Conservation (phyloP, 176 grass and related monocot genomes). For the Urochloa ruziziensis region DNA sequence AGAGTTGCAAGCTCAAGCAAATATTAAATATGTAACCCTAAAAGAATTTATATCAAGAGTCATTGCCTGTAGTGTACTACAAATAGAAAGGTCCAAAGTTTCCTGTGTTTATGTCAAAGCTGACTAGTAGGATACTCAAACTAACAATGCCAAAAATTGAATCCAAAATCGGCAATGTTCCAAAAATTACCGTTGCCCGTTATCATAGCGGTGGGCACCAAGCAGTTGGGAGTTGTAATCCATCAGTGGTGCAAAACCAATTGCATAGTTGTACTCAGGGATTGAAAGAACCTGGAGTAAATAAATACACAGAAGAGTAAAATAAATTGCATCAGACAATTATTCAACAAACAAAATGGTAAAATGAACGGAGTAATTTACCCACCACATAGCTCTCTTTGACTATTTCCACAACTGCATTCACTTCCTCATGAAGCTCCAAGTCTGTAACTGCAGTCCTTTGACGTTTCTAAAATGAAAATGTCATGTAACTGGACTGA, state of each 20-base stretch:
- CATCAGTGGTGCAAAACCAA: slow-evolving; percentile 69
- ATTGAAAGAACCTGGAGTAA: slow-evolving; percentile 77
- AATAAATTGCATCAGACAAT: neutral
- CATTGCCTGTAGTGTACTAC: neutral
- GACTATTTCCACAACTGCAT: slow-evolving; percentile 78
- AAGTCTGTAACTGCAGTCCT: slow-evolving; percentile 56
- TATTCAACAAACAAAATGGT: neutral
- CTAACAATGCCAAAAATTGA: neutral
- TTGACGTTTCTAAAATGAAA: slow-evolving; percentile 68
- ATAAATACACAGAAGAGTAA: slow-evolving; percentile 18
- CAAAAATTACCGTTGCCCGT: slow-evolving; percentile 64
- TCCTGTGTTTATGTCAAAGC: neutral
- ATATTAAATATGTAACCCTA: neutral
- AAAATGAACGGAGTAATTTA: slow-evolving; percentile 11
- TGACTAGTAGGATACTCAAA: neutral
- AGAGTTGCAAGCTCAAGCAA: neutral
- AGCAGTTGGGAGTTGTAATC: slow-evolving; percentile 92
- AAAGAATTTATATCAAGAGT: neutral
- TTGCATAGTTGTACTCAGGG: slow-evolving; percentile 78
- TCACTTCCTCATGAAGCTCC: slow-evolving; percentile 76
- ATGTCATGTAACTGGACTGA: neutral
- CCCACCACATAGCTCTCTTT: slow-evolving; percentile 82
- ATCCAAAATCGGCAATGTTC: neutral
- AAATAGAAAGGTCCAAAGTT: slow-evolving; percentile 5
- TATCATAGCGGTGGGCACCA: slow-evolving; percentile 48